A percentile compares a stretch with the other conserved stretches of the same genome.
phyloP scores from a whole-genome alignment of 306 rosid genomes.

The Pachyrhizus erosus region DNA sequence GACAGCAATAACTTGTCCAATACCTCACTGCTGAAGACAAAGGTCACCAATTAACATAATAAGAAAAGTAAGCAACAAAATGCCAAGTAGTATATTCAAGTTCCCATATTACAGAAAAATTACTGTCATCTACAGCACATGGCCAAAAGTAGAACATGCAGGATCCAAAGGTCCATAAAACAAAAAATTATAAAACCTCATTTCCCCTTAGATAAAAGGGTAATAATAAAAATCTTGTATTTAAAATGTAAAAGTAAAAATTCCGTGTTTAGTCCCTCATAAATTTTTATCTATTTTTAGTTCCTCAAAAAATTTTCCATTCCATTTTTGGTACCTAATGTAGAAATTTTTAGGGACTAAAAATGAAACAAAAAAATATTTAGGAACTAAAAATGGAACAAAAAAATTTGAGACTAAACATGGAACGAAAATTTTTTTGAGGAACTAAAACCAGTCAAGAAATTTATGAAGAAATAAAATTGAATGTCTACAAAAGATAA shows the following conservation, averaged over 20 bases:
- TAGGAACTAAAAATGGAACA: no score
- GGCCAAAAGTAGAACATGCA: not conserved
- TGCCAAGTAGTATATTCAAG: not conserved
- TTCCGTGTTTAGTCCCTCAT: no score
- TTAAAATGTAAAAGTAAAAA: conserved; percentile 5
- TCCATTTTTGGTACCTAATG: no score
- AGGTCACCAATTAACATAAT: conserved; percentile 2
- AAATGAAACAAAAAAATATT: no score
- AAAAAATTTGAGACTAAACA: no score
- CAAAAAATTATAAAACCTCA: not conserved
- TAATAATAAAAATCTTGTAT: not conserved
- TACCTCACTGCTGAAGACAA: not conserved
- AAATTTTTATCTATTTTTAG: no score
- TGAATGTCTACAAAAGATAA: no score
- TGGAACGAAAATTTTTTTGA: no score
- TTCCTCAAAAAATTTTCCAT: no score
- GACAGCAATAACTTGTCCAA: conserved; percentile 9
- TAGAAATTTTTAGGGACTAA: no score
- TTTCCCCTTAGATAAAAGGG: not conserved
- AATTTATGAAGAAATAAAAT: no score
- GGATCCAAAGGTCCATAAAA: not conserved
- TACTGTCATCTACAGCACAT: not conserved
- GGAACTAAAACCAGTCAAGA: no score
- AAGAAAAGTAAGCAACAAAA: conserved; percentile 6
- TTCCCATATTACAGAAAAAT: not conserved